Percentiles rank a stretch among this genome's conserved stretches.
Evolutionary conservation across 2,329 filamentous ascomycete species (phyloP).

Genomic region (Ceratocystis variospora): DNA sequence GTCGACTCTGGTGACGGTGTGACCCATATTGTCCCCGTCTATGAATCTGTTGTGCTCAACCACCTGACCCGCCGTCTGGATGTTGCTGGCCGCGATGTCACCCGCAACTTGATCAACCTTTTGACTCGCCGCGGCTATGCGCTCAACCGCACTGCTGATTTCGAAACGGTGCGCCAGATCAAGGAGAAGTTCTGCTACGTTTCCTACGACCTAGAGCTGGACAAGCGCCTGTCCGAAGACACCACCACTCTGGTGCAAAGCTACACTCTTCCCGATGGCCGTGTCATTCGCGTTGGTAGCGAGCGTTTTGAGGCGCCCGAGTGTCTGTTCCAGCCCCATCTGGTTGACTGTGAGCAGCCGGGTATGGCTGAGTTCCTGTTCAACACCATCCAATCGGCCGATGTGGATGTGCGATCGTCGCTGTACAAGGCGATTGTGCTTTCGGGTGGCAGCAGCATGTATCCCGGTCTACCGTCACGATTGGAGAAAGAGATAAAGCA

Average conservation of each 20-base stretch:
- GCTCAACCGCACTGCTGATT: conserved; percentile 94
- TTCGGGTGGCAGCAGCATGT: conserved; percentile 97
- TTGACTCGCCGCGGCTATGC: conserved; percentile 89
- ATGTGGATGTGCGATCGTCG: conserved; percentile 85
- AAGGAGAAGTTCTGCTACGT: conserved; percentile 99
- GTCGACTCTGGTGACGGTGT: conserved; percentile 97
- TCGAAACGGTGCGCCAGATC: conserved; percentile 97
- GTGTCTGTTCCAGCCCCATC: conserved; percentile 94
- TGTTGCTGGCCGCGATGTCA: conserved; percentile 91
- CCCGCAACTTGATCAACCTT: conserved; percentile 92
- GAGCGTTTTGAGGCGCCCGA: conserved; percentile 97
- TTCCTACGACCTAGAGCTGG: conserved; percentile 91
- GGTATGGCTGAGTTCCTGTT: conserved; percentile 96
- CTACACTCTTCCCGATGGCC: conserved; percentile 91
- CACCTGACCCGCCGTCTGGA: conserved; percentile 89
- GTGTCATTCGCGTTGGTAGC: conserved; percentile 88
- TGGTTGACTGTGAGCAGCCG: conserved; percentile 93
- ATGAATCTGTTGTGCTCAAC: conserved; percentile 95
- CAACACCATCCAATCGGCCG: conserved; percentile 93
- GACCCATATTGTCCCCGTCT: conserved; percentile 96
- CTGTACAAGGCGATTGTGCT: conserved; percentile 96
- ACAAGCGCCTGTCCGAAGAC: conserved; percentile 91
- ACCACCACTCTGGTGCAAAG: conserved; percentile 95
- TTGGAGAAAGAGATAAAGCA: conserved; percentile 99
- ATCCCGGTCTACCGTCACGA: conserved; percentile 83